Evolutionary conservation across 495 filamentous ascomycete species (phyloP), one percentile per base, ranked within the genome.

Genomic region (Aspergillus haitiensis): DNA sequence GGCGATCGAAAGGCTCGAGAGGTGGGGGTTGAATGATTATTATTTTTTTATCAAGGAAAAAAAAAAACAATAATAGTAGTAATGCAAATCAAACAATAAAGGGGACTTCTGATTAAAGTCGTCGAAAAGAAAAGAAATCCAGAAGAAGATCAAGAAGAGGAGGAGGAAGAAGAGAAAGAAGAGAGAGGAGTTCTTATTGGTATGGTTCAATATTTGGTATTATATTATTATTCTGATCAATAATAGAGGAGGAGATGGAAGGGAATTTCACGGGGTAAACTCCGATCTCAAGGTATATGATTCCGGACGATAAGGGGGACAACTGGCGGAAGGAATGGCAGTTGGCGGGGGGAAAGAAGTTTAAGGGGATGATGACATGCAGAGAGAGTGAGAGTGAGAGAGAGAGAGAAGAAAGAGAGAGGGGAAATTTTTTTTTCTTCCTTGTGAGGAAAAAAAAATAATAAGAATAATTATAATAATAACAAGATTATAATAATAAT

Each of bases 251-350:
- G 21, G 16, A 47, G 15, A 37, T 37, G 21, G 50, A 36, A 37
- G 16, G 58, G 27, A 53, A 45, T 46, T 47, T 54, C 35, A 58
- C 35, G 52, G 50, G 49, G 18, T 56, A 61, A 61, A 61, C 21
- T 61, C 59, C 53, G 52, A 61, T 44, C 45, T 47, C 44, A 46
- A 46, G 44, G 44, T n/a, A n/a, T 27, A 27, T 60, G 10, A 36
- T 47, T 45, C 58, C 36, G 44, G 50, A 55, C 58, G 52, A 52
- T 45, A 44, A 45, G 52, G 36, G 46, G 52, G 53, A 46, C 52
- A 61, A 61, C 59, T 61, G 59, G 59, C 52, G 48, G 59, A 61
- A 47, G 54, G 32, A 54, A 54, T 15, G 45, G 15, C n/a, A 18
- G 15, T 21, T 3, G 44, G 44, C 44, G 44, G 44, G 44, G 51